Conservation (phyloP, 305 asterid genomes). For the Fraxinus paxiana region DNA sequence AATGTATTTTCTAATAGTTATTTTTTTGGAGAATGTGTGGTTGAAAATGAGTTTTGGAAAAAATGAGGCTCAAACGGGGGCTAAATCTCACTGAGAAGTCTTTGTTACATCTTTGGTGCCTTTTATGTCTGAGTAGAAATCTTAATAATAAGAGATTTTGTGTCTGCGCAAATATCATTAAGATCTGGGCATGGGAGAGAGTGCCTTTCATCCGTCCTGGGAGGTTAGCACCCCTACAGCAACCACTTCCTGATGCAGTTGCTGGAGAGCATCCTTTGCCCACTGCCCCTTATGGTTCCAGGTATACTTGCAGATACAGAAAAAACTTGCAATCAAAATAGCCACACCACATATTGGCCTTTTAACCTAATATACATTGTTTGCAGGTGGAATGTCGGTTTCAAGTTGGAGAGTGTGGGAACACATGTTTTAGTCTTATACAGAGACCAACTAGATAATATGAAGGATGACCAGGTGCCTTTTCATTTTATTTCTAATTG, state of each 20-base stretch:
- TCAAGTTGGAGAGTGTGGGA: conserved; percentile 60
- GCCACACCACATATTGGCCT: neutral
- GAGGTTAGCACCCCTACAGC: conserved; percentile 46
- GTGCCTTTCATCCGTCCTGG: conserved; percentile 56
- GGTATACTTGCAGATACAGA: conserved; percentile 24
- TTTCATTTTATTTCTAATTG: neutral
- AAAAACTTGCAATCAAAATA: conserved; percentile 8
- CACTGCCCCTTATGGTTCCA: conserved; percentile 42
- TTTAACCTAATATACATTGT: conserved; percentile 11
- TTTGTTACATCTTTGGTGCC: conserved; percentile 13
- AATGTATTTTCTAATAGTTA: neutral
- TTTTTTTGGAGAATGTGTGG: neutral
- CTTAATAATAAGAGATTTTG: conserved; percentile 11
- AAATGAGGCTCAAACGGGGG: neutral
- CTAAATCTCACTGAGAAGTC: neutral
- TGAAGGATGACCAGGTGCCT: conserved; percentile 62
- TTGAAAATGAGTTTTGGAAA: neutral
- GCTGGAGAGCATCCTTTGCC: conserved; percentile 42
- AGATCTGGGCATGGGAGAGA: conserved; percentile 78
- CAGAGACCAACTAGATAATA: conserved; percentile 53
- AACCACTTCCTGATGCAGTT: conserved; percentile 37
- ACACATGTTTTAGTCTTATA: conserved; percentile 53
- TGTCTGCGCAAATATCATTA: conserved; percentile 18
- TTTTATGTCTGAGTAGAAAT: conserved; percentile 10
- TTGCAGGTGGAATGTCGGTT: conserved; percentile 61